Evolutionary conservation across 2,329 filamentous ascomycete genomes (phyloP), one percentile per base, ranked within the genome.

Genomic region (Metarhizium album): DNA sequence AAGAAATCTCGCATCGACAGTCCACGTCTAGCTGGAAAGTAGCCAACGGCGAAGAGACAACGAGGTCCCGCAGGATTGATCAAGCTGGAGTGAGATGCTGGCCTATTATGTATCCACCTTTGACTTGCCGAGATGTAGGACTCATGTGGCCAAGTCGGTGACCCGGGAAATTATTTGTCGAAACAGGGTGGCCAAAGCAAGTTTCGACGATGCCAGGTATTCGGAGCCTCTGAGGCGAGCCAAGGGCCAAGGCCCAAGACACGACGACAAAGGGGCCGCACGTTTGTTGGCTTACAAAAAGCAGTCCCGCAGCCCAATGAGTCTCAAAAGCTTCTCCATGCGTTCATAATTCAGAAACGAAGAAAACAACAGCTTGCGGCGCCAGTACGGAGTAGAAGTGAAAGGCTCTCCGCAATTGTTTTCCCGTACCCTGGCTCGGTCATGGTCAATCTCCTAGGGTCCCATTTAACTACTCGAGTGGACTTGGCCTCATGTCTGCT

Each of bases 41-140:
- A 23, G 27, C 46, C 29, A 43, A 37, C 24, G 14, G 8, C 35
- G 24, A 35, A 38, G 43, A 49, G 45, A 52, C 47, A 47, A 52
- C 43, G 43, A 52, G 43, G 47, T 52, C 51, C 51, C 37, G 47
- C 47, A 43, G 24, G 35, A 37, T 42, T 35, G 43, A 24, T 29
- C n/a, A 38, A 16, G 40, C 18, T 23, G n/a, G 40, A 24, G 22
- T 16, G 22, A 43, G 40, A 18, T 43, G 42, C 29, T 42, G 35
- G 23, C 22, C 45, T 37, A 27, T 31, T 33, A 42, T 45, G 50
- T 48, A 52, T 42, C 50, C 50, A 52, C 50, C 27, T 14, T 23
- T 40, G 45, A 40, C 11, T 20, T 46, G 45, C 29, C 46, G 46
- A 52, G 35, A 40, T 18, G 18, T 18, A 22, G 20, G n/a, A 22